phyloP scores from a whole-genome alignment of 2,329 filamentous ascomycete genomes.

The Sporothrix pallida region DNA sequence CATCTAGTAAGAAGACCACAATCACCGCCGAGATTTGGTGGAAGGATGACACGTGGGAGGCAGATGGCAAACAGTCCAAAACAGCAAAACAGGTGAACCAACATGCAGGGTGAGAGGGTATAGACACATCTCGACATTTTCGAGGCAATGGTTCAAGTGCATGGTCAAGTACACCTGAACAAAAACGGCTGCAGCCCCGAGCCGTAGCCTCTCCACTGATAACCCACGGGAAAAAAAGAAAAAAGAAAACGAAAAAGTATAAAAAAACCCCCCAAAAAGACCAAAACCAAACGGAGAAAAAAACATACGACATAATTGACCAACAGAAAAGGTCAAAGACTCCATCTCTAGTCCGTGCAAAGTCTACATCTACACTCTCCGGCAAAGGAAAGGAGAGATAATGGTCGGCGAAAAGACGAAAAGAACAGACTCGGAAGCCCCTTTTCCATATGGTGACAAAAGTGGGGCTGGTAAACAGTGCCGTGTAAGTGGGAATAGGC shows the following conservation, averaged over 20 bases:
- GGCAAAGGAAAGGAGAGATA: no score
- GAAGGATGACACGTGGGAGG: background rate
- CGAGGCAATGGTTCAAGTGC: background rate
- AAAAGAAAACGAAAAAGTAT: background rate
- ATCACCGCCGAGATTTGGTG: background rate
- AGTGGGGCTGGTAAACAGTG: background rate
- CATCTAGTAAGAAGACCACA: background rate
- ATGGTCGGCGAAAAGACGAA: no score
- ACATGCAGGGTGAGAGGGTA: no score
- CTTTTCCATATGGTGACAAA: background rate
- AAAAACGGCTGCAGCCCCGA: background rate
- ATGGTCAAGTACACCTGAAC: background rate
- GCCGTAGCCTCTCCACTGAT: background rate
- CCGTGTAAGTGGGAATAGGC: background rate
- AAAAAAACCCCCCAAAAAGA: no score
- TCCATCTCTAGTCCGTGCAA: background rate
- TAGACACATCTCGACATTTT: background rate
- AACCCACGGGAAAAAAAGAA: background rate
- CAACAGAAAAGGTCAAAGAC: background rate
- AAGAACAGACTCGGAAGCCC: no score
- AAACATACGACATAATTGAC: background rate
- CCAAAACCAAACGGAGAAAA: no score
- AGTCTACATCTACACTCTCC: no score
- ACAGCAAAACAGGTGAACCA: no score
- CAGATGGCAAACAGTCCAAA: background rate